Percentiles rank a stretch among this genome's conserved stretches.
These are phyloP conservation scores for Cryphonectria radicalis DNA, from an alignment of 2,329 filamentous ascomycete genomes.

Conservation along the genomic window DNA sequence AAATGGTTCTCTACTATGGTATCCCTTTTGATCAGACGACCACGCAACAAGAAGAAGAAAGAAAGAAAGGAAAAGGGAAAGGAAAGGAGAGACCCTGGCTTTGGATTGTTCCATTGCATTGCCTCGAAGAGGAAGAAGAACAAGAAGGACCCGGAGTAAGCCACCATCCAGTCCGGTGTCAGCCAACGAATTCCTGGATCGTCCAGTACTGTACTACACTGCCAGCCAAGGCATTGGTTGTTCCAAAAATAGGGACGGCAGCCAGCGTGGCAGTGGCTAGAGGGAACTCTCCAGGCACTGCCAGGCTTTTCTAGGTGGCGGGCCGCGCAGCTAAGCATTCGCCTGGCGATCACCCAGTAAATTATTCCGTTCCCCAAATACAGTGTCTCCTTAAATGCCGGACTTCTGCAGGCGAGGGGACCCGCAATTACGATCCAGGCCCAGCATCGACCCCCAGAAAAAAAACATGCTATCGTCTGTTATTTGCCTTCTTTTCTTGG, in stretches of 20 bases:
- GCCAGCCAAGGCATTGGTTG: neutral
- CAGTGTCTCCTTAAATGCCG: neutral
- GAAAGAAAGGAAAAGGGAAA: neutral
- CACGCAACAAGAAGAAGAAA: neutral
- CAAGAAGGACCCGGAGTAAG: neutral
- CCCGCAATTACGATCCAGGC: neutral
- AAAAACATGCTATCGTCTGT: neutral
- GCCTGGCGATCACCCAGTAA: conserved; percentile 1
- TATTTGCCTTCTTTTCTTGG: neutral
- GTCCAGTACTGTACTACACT: neutral
- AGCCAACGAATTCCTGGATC: neutral
- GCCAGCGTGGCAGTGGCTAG: neutral
- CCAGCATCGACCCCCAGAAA: neutral
- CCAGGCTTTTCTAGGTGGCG: neutral
- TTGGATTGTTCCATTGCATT: neutral
- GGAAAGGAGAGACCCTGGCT: neutral
- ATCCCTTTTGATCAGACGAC: neutral
- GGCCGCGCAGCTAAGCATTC: neutral
- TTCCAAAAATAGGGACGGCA: conserved; percentile 16
- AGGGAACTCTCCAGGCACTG: neutral
- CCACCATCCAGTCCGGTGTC: neutral
- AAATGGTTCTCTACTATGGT: neutral
- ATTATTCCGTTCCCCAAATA: neutral
- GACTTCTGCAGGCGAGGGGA: neutral
- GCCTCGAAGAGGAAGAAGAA: neutral